Evolutionary conservation across 495 filamentous ascomycete genomes (phyloP), one percentile per base, ranked within the genome.

Genomic region (Lasiosphaeris hirsuta): DNA sequence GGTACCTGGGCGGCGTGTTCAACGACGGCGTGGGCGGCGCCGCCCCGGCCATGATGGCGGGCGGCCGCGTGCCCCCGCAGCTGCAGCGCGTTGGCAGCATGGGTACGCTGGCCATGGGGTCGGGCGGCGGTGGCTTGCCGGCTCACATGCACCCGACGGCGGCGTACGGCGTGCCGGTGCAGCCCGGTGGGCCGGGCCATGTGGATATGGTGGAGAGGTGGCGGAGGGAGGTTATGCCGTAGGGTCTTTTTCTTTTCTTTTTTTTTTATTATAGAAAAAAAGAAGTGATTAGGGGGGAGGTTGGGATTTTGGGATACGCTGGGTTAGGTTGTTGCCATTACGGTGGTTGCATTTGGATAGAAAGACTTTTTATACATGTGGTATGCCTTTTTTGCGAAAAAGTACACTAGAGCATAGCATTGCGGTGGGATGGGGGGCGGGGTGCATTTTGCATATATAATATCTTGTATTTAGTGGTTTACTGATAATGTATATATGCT

Each of bases 191-290:
- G 72, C 35, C 88, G 89, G 66, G 80, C 35, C 43, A 53, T 84
- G 65, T 89, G 4, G 60, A 89, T 51, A 82, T 89, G 74, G 91
- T 97, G 63, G 91, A 97, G 72, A 81, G 87, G 56, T 97, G 93
- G 93, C 83, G 93, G 64, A 85, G 90, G 73, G 89, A 90, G 62
- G 83, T 97, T 49, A 78, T 80, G 78, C 80, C 81, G 59, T 82
- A 15, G 48, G 13, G 17, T 42, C 42, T 44, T 6, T 38, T 14
- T 51, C 10, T 54, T 33, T 4, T 42, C 42, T 54, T 43, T 30
- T 18, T 57, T 33, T 33, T 44, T 50, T 54, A 23, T 38, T 33
- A 49, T 49, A 43, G 23, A 8, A 13, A 15, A 23, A 49, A 10
- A 9, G 13, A 13, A 13, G 11, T 39, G 37, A n/a, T n/a, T n/a